phyloP scores from a whole-genome alignment of 163 green algal species.

The Trebouxia gelatinosa region DNA sequence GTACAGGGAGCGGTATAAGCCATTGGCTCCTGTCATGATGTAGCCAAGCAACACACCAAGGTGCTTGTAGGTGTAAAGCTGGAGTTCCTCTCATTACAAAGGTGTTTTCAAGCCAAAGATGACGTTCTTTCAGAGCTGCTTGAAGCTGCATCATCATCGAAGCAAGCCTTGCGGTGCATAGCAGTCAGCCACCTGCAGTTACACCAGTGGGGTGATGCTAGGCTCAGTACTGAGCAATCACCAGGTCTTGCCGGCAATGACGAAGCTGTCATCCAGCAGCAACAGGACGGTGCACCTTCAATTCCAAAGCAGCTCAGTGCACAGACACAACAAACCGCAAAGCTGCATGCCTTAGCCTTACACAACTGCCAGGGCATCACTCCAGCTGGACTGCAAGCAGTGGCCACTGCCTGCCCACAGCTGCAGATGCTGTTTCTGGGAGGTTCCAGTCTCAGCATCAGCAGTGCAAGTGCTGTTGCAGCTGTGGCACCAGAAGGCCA shows the following conservation, averaged over 20 bases:
- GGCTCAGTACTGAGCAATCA: not conserved
- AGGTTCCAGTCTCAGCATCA: not conserved
- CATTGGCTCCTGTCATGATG: not conserved
- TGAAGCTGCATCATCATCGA: not conserved
- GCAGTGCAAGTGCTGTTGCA: not conserved
- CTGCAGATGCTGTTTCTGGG: slow-evolving; percentile 28
- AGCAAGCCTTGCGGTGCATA: not conserved
- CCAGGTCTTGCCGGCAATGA: not conserved
- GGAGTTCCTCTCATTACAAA: not conserved
- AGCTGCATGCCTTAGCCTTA: slow-evolving; percentile 1
- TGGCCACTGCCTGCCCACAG: slow-evolving; percentile 7
- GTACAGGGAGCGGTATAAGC: not conserved
- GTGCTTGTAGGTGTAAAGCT: not conserved
- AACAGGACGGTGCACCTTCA: not conserved
- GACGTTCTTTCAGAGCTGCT: not conserved
- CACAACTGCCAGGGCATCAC: slow-evolving; percentile 18
- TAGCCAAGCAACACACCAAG: not conserved
- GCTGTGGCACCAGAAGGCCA: too few species aligned
- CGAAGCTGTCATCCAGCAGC: not conserved
- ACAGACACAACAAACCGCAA: not conserved
- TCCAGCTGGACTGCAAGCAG: not conserved
- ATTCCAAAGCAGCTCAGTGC: not conserved
- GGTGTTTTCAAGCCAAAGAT: slow-evolving; percentile 8
- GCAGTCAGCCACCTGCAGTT: slow-evolving; percentile 25
- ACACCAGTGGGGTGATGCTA: not conserved